Evolutionary conservation across 768 basidiomycete species (phyloP).

Genomic region (Russula vinacea): DNA sequence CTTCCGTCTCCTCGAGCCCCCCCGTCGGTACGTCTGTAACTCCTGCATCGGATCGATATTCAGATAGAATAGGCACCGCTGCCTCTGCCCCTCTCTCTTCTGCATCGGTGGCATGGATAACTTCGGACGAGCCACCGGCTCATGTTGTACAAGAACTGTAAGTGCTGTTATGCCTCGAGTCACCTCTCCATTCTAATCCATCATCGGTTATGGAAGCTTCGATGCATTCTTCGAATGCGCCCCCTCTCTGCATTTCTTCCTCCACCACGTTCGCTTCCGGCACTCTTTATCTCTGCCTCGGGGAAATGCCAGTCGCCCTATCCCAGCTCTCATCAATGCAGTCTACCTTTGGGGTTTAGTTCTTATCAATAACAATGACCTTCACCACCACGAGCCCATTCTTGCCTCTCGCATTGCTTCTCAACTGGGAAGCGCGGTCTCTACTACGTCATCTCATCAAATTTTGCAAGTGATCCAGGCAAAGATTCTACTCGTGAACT

Average conservation of each 20-base stretch:
- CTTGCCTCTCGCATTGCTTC: conserved; percentile 51
- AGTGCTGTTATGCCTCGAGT: background rate
- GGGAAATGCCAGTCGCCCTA: conserved; percentile 34
- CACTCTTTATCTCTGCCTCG: conserved; percentile 34
- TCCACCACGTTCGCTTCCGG: conserved; percentile 49
- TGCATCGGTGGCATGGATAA: conserved; percentile 10
- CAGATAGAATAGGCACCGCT: background rate
- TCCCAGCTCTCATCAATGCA: conserved; percentile 44
- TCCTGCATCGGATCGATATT: background rate
- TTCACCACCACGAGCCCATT: conserved; percentile 36
- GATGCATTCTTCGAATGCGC: conserved; percentile 58
- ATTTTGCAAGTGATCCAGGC: conserved; percentile 39
- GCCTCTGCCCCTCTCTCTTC: conserved; percentile 1
- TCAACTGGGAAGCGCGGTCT: conserved; percentile 43
- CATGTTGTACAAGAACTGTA: conserved; percentile 26
- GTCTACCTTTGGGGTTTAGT: conserved; percentile 40
- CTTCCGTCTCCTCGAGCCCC: conserved; percentile 23
- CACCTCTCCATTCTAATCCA: background rate
- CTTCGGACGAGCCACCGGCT: conserved; percentile 21
- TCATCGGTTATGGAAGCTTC: conserved; percentile 40
- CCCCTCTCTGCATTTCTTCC: conserved; percentile 63
- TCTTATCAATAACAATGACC: conserved; percentile 31
- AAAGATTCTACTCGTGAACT: conserved; percentile 37
- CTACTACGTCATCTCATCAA: conserved; percentile 37
- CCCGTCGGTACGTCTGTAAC: conserved; percentile 4